Percentiles rank a stretch among this genome's conserved stretches.
phyloP scores from a whole-genome alignment of 352 stramenopile genomes.

The Globisporangium emineosum region DNA sequence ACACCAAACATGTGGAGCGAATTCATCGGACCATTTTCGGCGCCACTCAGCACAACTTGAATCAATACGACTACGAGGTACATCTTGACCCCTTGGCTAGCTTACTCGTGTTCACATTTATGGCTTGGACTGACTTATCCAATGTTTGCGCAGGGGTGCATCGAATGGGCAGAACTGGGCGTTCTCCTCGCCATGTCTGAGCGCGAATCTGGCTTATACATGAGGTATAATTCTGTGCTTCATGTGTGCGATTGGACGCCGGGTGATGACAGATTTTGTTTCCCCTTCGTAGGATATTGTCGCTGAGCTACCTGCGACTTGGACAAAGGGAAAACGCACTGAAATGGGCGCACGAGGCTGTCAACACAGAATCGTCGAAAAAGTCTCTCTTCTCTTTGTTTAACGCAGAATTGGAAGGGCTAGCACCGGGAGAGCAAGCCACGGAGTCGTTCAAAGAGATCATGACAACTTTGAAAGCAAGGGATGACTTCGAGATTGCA shows the following conservation, averaged over 20 bases:
- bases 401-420: slow-evolving; percentile 28
- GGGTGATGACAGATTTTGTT: not conserved
- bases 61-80: slow-evolving; percentile 41
- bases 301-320: slow-evolving; percentile 38
- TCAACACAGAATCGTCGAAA: slow-evolving; percentile 47
- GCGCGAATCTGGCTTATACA: slow-evolving; percentile 41
- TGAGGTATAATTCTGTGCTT: slow-evolving; percentile 29
- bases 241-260: too few species aligned
- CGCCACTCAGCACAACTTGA: slow-evolving; percentile 37
- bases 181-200: slow-evolving; percentile 20
- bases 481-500: slow-evolving; percentile 61
- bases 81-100: not conserved
- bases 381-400: slow-evolving; percentile 61
- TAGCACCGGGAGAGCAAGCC: slow-evolving; percentile 14
- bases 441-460: slow-evolving; percentile 17
- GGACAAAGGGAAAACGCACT: slow-evolving; percentile 25
- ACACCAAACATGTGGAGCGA: slow-evolving; percentile 15
- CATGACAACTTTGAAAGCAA: slow-evolving; percentile 34
- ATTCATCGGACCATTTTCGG: slow-evolving; percentile 48
- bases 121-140: slow-evolving; percentile 1
- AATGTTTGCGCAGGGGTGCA: slow-evolving; percentile 31
- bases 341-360: slow-evolving; percentile 46
- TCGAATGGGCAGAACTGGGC: slow-evolving; percentile 44
- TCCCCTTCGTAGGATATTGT: slow-evolving; percentile 24
- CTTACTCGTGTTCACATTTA: not conserved